Percentiles rank a stretch among this genome's conserved stretches.
These are phyloP conservation scores for Kazachstania sp. DNA, from an alignment of 1,139 yeast species.

Conservation along the genomic window DNA sequence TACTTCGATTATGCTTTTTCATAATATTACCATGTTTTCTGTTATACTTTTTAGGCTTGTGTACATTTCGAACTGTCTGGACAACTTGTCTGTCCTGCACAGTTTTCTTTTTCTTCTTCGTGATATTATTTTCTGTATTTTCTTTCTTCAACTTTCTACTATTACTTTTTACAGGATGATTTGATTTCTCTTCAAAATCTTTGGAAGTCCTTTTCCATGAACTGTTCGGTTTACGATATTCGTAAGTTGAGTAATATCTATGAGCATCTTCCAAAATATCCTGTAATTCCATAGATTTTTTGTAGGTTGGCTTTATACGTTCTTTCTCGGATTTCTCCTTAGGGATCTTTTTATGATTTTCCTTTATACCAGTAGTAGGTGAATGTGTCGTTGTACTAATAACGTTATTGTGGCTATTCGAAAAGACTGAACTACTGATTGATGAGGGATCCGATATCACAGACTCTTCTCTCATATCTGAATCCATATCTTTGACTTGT, in stretches of 20 bases:
- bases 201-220: constrained; percentile 12
- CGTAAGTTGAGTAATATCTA: constrained; percentile 33
- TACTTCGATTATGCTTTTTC: too few species aligned
- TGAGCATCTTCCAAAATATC: constrained; percentile 31
- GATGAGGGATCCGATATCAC: not conserved
- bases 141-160: not conserved
- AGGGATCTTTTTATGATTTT: not conserved
- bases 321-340: too few species aligned
- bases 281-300: constrained; percentile 6
- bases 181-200: not conserved
- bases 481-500: not conserved
- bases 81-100: not conserved
- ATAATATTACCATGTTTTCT: not conserved
- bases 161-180: not conserved
- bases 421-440: not conserved
- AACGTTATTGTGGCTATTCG: constrained; percentile 3
- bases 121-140: not conserved
- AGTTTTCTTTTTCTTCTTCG: not conserved
- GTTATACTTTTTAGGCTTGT: not conserved
- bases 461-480: not conserved
- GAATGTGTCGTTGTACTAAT: not conserved
- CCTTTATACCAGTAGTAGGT: not conserved
- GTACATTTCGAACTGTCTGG: not conserved
- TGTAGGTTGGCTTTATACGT: not conserved
- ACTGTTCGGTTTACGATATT: constrained; percentile 20